Conservation (phyloP, 176 grass and related monocot species). For the Paspalum vaginatum region DNA sequence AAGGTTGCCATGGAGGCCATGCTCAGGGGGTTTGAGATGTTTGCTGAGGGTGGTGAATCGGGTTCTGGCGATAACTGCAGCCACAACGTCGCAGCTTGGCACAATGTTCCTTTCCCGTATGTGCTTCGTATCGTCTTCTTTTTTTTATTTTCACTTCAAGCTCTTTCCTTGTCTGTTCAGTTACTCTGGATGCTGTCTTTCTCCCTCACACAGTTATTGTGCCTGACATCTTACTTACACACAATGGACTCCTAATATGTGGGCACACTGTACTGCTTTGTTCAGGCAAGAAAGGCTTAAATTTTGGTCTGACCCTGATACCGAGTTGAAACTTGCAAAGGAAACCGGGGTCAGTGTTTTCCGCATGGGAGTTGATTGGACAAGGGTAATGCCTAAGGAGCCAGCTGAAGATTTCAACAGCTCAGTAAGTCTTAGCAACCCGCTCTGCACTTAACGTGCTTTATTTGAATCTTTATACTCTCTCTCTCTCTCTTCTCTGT, state of each 20-base stretch:
- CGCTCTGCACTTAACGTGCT: neutral
- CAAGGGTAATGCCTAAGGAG: constrained; percentile 82
- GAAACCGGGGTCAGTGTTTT: constrained; percentile 76
- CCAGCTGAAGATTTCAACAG: constrained; percentile 58
- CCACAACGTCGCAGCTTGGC: constrained; percentile 89
- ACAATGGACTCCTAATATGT: constrained; percentile 25
- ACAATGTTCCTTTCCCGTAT: constrained; percentile 91
- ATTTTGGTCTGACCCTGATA: constrained; percentile 98
- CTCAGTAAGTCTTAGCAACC: constrained; percentile 55
- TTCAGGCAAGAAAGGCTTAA: constrained; percentile 83
- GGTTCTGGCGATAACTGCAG: constrained; percentile 37
- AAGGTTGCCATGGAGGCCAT: constrained; percentile 91
- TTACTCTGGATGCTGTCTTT: neutral
- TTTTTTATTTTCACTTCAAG: neutral
- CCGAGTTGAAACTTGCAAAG: constrained; percentile 90
- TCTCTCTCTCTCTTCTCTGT: constrained; percentile 21
- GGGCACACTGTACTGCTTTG: constrained; percentile 19
- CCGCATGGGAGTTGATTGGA: constrained; percentile 94
- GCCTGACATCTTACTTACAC: neutral
- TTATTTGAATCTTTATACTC: constrained; percentile 23
- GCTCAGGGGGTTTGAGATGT: constrained; percentile 75
- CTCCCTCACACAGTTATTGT: neutral
- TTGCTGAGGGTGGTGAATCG: constrained; percentile 49
- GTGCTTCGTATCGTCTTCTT: constrained; percentile 34
- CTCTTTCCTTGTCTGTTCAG: neutral